A percentile compares a stretch with the other conserved stretches of the same genome.
Evolutionary conservation across 139 green algal species (phyloP).

Genomic region (Parachlorella kessleri): DNA sequence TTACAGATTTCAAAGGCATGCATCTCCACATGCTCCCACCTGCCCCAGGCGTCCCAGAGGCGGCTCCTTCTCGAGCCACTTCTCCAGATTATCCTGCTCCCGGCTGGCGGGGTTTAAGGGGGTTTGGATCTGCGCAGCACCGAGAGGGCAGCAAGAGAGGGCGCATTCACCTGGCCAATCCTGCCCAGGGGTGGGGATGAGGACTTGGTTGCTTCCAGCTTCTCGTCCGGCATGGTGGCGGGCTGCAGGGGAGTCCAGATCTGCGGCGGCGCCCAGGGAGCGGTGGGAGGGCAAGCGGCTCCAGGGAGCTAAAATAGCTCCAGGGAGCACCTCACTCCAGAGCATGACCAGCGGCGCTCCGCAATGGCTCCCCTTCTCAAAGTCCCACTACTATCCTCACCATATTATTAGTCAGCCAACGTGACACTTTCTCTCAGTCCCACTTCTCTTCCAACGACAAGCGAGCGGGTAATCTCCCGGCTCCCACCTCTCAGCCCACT

Average conservation of each 20-base stretch:
- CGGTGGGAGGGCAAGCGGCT: too few relatives aligned
- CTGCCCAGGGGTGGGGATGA: constrained; percentile 9
- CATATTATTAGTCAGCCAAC: too few relatives aligned
- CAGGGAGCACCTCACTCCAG: too few relatives aligned
- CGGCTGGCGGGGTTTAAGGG: constrained; percentile 19
- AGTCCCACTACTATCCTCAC: too few relatives aligned
- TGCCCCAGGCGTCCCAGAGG: constrained; percentile 14
- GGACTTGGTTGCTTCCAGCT: not conserved
- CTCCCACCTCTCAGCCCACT: too few relatives aligned
- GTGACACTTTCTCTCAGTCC: too few relatives aligned
- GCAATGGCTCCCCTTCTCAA: too few relatives aligned
- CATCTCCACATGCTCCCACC: not conserved
- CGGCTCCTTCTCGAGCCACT: constrained; percentile 4
- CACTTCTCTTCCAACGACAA: too few relatives aligned
- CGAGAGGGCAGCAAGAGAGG: not conserved
- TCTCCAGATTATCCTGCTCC: constrained; percentile 23
- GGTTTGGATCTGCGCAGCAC: constrained; percentile 10
- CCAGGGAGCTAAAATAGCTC: too few relatives aligned
- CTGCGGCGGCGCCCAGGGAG: not conserved
- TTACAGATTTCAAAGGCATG: not conserved
- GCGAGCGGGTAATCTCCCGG: too few relatives aligned
- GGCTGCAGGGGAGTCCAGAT: constrained; percentile 79
- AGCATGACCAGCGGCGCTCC: too few relatives aligned
- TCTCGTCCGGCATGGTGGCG: constrained; percentile 39
- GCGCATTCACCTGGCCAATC: constrained; percentile 7